A percentile compares a stretch with the other conserved stretches of the same genome.
Conservation (phyloP, 129 eudicot species). For the Tagetes patula region DNA sequence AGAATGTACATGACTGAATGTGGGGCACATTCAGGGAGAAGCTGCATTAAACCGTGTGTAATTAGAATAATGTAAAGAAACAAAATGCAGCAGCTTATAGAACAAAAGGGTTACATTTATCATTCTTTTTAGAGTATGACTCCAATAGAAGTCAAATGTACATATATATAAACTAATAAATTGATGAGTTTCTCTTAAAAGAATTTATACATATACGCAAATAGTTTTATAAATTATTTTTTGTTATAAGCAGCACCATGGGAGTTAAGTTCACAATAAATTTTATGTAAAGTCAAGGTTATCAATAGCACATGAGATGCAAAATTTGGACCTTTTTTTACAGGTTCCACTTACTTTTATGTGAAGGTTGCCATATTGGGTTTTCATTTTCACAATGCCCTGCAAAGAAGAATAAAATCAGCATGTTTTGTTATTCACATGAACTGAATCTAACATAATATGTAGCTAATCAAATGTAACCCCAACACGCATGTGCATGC, state of each 20-base stretch:
- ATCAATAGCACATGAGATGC: conserved; percentile 9
- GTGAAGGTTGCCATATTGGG: conserved; percentile 68
- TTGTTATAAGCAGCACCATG: neutral
- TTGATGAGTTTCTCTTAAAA: neutral
- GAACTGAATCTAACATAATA: conserved; percentile 12
- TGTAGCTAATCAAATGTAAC: conserved; percentile 6
- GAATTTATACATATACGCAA: too few relatives aligned
- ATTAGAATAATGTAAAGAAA: neutral
- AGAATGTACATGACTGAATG: conserved; percentile 71
- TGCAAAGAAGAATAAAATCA: conserved; percentile 30
- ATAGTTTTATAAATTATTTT: too few relatives aligned
- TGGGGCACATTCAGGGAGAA: conserved; percentile 87
- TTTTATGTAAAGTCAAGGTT: neutral
- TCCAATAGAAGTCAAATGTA: conserved; percentile 2
- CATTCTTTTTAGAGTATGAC: neutral
- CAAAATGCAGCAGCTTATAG: neutral
- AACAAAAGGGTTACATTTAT: neutral
- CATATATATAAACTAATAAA: neutral
- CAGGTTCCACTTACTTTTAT: conserved; percentile 56
- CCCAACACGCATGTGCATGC: neutral
- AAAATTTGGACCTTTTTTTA: conserved; percentile 14
- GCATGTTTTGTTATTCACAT: neutral
- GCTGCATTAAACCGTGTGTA: conserved; percentile 50
- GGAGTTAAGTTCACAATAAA: neutral
- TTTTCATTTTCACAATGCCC: conserved; percentile 85